A percentile compares a stretch with the other conserved stretches of the same genome.
phyloP scores from a whole-genome alignment of 306 rosid species.

The Trifolium repens region DNA sequence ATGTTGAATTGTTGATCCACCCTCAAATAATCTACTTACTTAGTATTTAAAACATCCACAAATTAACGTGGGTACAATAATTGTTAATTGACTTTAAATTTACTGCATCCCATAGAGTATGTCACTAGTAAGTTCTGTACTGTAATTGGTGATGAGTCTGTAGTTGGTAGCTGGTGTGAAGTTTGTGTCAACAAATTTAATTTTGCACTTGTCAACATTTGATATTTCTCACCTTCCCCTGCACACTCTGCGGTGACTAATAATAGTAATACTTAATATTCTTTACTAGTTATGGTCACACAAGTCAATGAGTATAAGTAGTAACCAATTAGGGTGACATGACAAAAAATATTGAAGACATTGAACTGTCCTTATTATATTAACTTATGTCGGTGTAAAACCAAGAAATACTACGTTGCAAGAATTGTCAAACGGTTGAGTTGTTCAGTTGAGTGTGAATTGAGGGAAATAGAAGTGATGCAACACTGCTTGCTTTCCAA shows the following conservation, averaged over 20 bases:
- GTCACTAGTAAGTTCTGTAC: neutral
- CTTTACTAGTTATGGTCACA: neutral
- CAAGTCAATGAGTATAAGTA: neutral
- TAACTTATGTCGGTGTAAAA: constrained; percentile 28
- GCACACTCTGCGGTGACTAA: constrained; percentile 3
- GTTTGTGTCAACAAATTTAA: constrained; percentile 36
- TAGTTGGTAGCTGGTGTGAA: constrained; percentile 12
- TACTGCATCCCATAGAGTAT: constrained; percentile 5
- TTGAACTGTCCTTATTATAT: neutral
- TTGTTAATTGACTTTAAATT: neutral
- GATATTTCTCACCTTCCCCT: constrained; percentile 16
- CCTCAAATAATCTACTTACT: neutral
- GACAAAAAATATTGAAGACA: neutral
- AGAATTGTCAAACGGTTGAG: neutral
- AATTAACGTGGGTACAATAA: neutral
- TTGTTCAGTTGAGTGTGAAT: constrained; percentile 11
- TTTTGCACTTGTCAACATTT: constrained; percentile 14
- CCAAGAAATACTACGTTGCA: constrained; percentile 3
- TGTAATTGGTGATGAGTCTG: constrained; percentile 1
- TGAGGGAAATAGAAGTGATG: neutral
- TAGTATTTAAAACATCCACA: neutral
- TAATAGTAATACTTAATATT: constrained; percentile 6
- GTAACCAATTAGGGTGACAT: neutral
- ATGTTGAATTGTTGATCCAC: neutral
- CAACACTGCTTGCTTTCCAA: neutral